Evolutionary conservation across 208 protist genomes (phyloP).

Genomic region (Leishmania mexicana): DNA sequence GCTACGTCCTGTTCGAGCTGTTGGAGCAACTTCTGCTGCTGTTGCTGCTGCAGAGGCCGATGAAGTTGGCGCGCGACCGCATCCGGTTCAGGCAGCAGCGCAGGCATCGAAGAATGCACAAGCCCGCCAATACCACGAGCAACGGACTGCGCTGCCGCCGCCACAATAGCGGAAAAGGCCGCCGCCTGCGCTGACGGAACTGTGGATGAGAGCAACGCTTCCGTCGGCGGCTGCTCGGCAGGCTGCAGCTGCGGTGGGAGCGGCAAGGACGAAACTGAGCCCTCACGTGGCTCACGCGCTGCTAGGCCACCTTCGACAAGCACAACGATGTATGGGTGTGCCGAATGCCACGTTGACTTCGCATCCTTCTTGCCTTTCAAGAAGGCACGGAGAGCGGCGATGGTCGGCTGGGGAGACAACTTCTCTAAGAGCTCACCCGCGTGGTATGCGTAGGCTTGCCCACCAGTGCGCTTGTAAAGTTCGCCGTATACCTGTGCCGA

Average conservation of each 20-base stretch:
- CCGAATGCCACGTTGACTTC: slow-evolving; percentile 4
- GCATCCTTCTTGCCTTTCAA: not conserved
- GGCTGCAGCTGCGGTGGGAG: not conserved
- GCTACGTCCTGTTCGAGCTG: not conserved
- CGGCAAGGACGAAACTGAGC: not conserved
- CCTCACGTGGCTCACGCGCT: not conserved
- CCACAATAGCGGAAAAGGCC: not conserved
- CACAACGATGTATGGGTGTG: slow-evolving; percentile 14
- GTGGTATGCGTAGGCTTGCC: slow-evolving; percentile 13
- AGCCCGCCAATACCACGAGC: not conserved
- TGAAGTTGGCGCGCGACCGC: not conserved
- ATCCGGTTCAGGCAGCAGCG: not conserved
- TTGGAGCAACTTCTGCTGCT: slow-evolving; percentile 1
- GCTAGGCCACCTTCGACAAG: not conserved
- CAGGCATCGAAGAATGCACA: not conserved
- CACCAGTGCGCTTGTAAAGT: slow-evolving; percentile 4
- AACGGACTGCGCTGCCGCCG: slow-evolving; percentile 1
- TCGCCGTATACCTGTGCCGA: slow-evolving; percentile 6
- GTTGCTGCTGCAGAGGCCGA: not conserved
- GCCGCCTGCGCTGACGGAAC: not conserved
- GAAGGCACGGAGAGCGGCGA: slow-evolving; percentile 7
- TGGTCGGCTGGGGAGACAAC: slow-evolving; percentile 2
- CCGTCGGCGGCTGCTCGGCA: not conserved
- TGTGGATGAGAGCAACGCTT: too few relatives aligned
- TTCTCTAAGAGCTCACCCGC: slow-evolving; percentile 5